phyloP scores from a whole-genome alignment of 805 yeast genomes.

The Saccharomycopsis capsularis region DNA sequence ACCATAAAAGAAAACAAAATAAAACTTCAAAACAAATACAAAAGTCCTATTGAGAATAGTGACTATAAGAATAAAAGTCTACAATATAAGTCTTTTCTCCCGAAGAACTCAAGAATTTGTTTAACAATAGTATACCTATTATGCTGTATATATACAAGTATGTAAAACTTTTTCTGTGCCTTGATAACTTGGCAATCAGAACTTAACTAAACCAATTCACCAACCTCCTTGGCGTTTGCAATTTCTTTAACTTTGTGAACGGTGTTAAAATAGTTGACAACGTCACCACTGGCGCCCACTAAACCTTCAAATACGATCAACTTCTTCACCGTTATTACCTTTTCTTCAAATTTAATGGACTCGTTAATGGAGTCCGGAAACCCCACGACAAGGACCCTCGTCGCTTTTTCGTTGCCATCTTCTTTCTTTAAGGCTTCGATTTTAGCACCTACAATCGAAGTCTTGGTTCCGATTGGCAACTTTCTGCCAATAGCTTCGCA shows the following conservation, averaged over 20 bases:
- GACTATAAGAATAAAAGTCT: no score
- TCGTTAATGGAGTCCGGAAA: constrained; percentile 19
- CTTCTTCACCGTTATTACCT: constrained; percentile 13
- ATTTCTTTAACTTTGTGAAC: constrained; percentile 14
- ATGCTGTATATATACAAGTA: not conserved
- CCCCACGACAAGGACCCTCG: constrained; percentile 5
- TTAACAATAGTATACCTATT: no score
- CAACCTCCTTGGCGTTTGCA: constrained; percentile 1
- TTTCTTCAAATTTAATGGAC: constrained; percentile 21
- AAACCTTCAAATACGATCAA: constrained; percentile 1
- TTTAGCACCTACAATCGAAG: constrained; percentile 4
- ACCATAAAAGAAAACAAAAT: no score
- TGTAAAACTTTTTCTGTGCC: no score
- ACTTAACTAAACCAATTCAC: not conserved
- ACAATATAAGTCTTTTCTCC: no score
- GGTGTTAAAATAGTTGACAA: constrained; percentile 17
- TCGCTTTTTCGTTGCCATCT: not conserved
- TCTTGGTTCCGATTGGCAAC: constrained; percentile 14
- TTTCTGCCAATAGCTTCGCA: constrained; percentile 1
- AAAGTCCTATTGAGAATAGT: no score
- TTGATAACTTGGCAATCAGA: no score
- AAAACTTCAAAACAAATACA: no score
- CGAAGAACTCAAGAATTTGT: no score
- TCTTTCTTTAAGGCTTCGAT: not conserved
- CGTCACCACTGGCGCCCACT: not conserved